These are phyloP conservation scores for Phytophthora capsici DNA, from an alignment of 352 stramenopile species.

Conservation along the genomic window DNA sequence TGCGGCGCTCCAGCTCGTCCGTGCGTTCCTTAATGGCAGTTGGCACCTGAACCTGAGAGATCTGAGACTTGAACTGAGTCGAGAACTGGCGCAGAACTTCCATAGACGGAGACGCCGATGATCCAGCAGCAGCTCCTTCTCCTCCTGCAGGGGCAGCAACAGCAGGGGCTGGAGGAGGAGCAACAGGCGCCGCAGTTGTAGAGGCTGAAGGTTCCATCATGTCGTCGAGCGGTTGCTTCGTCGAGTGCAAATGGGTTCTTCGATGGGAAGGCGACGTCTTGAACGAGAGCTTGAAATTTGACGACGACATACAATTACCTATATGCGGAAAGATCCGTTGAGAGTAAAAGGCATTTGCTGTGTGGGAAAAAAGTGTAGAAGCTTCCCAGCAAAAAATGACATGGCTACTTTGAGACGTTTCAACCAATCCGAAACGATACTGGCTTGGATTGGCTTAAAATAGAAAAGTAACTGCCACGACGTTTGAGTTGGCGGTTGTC, in stretches of 20 bases:
- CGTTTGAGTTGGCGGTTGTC: not conserved
- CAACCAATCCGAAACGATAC: constrained; percentile 16
- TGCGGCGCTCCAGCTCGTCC: constrained; percentile 74
- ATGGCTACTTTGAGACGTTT: constrained; percentile 26
- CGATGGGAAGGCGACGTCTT: constrained; percentile 1
- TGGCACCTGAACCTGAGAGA: constrained; percentile 66
- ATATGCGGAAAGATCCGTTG: constrained; percentile 38
- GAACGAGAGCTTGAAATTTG: constrained; percentile 4
- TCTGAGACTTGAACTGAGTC: constrained; percentile 41
- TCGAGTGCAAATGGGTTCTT: constrained; percentile 23
- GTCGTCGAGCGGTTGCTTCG: constrained; percentile 20
- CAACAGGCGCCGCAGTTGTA: constrained; percentile 19
- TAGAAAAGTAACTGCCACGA: constrained; percentile 2
- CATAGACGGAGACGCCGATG: not conserved
- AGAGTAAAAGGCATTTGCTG: not conserved
- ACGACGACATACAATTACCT: constrained; percentile 1
- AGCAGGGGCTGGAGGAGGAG: constrained; percentile 3
- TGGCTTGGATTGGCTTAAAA: constrained; percentile 24
- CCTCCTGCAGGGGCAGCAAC: constrained; percentile 1
- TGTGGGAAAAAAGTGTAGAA: constrained; percentile 9
- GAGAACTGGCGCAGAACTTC: constrained; percentile 41
- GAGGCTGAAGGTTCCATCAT: constrained; percentile 44
- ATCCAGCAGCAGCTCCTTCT: not conserved
- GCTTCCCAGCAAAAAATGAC: constrained; percentile 21
- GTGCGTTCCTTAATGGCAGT: constrained; percentile 72